phyloP scores from a whole-genome alignment of 768 basidiomycete species.

The Macrolepiota dolichaula region DNA sequence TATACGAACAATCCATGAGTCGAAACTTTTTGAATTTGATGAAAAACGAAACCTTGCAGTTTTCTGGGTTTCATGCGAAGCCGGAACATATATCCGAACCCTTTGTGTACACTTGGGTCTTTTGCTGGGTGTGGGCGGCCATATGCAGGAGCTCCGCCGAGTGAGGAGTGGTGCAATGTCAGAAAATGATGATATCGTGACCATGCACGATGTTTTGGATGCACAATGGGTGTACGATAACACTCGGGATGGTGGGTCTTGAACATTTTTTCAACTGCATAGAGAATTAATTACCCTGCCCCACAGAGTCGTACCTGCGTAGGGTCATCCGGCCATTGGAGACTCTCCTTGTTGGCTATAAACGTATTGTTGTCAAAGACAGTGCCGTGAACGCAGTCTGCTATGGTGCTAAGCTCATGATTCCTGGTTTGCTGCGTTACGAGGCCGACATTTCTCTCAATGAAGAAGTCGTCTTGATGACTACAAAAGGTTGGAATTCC shows the following conservation, averaged over 20 bases:
- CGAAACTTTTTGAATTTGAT: constrained; percentile 94
- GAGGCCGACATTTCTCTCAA: constrained; percentile 91
- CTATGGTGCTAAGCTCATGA: constrained; percentile 99
- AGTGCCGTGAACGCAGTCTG: constrained; percentile 99
- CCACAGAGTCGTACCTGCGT: constrained; percentile 89
- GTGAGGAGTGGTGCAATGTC: constrained; percentile 95
- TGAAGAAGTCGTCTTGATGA: constrained; percentile 98
- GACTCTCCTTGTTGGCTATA: constrained; percentile 91
- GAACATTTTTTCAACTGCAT: neutral
- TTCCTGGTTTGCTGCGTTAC: constrained; percentile 95
- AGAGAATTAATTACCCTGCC: too few species aligned
- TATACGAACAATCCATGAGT: constrained; percentile 95
- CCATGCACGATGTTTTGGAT: constrained; percentile 99
- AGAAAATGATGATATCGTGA: constrained; percentile 97
- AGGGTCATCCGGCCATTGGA: constrained; percentile 94
- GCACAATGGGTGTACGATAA: constrained; percentile 99
- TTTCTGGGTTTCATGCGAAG: constrained; percentile 99
- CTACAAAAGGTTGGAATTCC: constrained; percentile 75
- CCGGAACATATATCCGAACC: constrained; percentile 94
- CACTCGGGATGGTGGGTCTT: constrained; percentile 80
- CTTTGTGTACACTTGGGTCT: constrained; percentile 97
- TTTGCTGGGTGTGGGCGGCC: constrained; percentile 94
- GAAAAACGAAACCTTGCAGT: constrained; percentile 95
- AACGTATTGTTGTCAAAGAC: constrained; percentile 98
- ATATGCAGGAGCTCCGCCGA: constrained; percentile 97